phyloP scores from a whole-genome alignment of 129 eudicot species.

The Centella asiatica region DNA sequence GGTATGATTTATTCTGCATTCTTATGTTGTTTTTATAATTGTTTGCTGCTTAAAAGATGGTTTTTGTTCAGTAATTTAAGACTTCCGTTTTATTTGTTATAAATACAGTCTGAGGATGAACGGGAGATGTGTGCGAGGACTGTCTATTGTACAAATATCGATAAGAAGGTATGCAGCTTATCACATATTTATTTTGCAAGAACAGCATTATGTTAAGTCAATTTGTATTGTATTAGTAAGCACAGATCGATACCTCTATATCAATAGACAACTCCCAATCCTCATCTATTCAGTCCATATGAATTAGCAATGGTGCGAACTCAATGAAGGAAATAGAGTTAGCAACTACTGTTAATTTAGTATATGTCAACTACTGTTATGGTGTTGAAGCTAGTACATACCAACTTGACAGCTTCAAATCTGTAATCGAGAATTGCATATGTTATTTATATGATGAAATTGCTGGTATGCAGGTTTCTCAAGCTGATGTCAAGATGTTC shows the following conservation, averaged over 20 bases:
- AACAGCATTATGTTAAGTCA: conserved; percentile 6
- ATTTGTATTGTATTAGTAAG: background rate
- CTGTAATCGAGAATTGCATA: background rate
- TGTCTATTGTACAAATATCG: conserved; percentile 95
- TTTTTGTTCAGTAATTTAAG: conserved; percentile 1
- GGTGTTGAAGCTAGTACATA: no score
- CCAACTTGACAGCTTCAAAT: no score
- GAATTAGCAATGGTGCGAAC: no score
- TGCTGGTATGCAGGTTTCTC: conserved; percentile 53
- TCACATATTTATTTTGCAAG: conserved; percentile 1
- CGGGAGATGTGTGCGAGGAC: conserved; percentile 98
- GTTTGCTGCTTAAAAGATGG: background rate
- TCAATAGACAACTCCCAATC: no score
- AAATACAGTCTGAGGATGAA: conserved; percentile 84
- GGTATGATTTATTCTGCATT: conserved; percentile 32
- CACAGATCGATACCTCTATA: no score
- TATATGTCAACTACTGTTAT: no score
- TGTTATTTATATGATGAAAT: background rate
- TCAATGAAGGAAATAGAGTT: no score
- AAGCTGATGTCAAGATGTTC: conserved; percentile 76
- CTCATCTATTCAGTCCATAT: no score
- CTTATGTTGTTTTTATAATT: background rate
- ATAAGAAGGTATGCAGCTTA: conserved; percentile 61
- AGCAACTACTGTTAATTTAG: no score
- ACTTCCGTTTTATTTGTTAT: conserved; percentile 11